Evolutionary conservation across 2,329 filamentous ascomycete species (phyloP), one percentile per base, ranked within the genome.

Genomic region (Sodiomyces alkalinus): DNA sequence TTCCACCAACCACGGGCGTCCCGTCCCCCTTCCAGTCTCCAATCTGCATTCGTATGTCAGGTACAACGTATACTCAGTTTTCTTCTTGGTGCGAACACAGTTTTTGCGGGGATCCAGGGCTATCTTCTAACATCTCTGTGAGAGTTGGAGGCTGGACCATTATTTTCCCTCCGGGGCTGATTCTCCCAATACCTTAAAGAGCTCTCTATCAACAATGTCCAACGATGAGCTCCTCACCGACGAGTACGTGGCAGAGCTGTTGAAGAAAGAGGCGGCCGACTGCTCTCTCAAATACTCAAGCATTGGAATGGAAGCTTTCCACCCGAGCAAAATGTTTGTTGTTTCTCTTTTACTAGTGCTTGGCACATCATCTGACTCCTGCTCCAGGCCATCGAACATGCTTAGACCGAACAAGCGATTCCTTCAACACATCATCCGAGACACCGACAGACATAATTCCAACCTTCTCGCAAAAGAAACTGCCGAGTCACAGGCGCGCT

Each of bases 321-420:
- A 44, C 28, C 41, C 19, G 43, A 56, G 39, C 62, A 61, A 40
- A 64, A 65, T 44, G 53, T 43, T 22, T 29, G 25, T 21, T 16
- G 25, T 11, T 16, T 13, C 13, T 15, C 13, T 3, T 14, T 12
- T 15, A 13, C 13, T 15, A 7, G 12, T 14, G 19, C 17, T 19
- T 10, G 16, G 13, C n/a, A 13, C 11, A 11, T 22, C 30, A 16
- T 22, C 32, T 35, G 33, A 36, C 31, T 28, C 15, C n/a, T 24
- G 23, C 27, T 14, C 10, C 51, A 83, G 71, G 44, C 69, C 74
- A 32, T 54, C 67, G 25, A 68, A 68, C 40, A 70, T 75, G 37
- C 82, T 81, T 1, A 94, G 87, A 48, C 86, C 87, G 3, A 96
- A 98, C 44, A 94, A 81, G 0, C 70, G 80, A 19, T 96, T 96